Conservation (phyloP, 768 basidiomycete genomes). For the Lactifluus subvellereus region DNA sequence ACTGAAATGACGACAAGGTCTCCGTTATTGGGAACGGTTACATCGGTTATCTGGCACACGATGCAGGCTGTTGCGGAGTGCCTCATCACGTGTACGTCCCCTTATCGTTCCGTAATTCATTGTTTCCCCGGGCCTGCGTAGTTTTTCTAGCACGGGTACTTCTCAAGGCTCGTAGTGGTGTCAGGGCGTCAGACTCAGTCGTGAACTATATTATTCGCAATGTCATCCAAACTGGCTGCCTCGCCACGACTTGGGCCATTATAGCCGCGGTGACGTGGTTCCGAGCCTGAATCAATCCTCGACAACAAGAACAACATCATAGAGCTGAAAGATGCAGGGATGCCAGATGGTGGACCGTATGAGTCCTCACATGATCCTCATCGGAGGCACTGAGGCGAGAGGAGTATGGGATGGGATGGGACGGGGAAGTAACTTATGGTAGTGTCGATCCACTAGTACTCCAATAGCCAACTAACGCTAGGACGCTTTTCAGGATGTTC, state of each 20-base stretch:
- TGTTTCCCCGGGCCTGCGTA: background rate
- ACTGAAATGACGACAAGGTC: background rate
- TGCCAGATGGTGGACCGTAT: background rate
- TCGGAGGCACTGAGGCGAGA: background rate
- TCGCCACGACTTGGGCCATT: background rate
- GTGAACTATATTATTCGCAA: background rate
- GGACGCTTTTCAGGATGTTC: background rate
- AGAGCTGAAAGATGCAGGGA: background rate
- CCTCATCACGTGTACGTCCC: background rate
- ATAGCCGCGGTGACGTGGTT: background rate
- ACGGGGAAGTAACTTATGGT: background rate
- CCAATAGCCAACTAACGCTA: background rate
- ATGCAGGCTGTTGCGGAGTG: background rate
- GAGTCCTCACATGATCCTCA: background rate
- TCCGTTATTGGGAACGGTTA: background rate
- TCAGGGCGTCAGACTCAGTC: background rate
- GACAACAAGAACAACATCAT: background rate
- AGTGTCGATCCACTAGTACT: background rate
- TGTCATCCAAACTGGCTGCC: constrained; percentile 1
- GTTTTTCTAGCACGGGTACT: background rate
- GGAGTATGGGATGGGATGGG: background rate
- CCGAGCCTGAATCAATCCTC: background rate
- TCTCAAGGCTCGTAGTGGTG: constrained; percentile 1
- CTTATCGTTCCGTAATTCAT: background rate
- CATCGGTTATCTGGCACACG: background rate